These are phyloP conservation scores for Aspergillus melleus DNA, from an alignment of 2,329 filamentous ascomycete species.

Conservation along the genomic window DNA sequence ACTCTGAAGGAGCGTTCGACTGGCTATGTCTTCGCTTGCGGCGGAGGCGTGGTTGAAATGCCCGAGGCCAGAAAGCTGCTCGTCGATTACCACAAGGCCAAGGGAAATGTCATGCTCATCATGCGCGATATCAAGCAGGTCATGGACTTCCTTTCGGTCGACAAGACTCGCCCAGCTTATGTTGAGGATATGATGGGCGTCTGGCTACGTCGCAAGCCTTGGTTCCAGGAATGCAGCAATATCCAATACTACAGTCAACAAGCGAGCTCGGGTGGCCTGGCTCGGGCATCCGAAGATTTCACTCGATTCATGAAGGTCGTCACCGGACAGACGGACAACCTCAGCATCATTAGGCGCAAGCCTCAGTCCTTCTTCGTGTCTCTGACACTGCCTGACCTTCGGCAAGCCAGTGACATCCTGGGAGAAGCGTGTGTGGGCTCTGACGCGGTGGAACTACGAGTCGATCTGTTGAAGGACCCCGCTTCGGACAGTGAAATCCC, in stretches of 20 bases:
- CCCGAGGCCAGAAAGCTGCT: slow-evolving; percentile 76
- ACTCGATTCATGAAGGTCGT: slow-evolving; percentile 69
- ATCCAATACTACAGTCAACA: slow-evolving; percentile 86
- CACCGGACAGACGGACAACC: slow-evolving; percentile 57
- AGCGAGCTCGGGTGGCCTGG: slow-evolving; percentile 51
- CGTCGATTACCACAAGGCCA: slow-evolving; percentile 67
- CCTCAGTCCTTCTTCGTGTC: slow-evolving; percentile 88
- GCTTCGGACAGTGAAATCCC: slow-evolving; percentile 58
- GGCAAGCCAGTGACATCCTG: slow-evolving; percentile 63
- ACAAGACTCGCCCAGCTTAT: slow-evolving; percentile 90
- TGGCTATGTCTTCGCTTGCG: slow-evolving; percentile 86
- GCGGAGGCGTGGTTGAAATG: slow-evolving; percentile 88
- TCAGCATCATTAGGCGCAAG: slow-evolving; percentile 63
- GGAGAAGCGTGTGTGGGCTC: slow-evolving; percentile 76
- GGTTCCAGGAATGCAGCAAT: slow-evolving; percentile 92
- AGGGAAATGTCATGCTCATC: slow-evolving; percentile 83
- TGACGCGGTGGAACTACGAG: slow-evolving; percentile 91
- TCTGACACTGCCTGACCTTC: slow-evolving; percentile 76
- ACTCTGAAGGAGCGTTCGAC: slow-evolving; percentile 72
- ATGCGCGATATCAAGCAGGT: slow-evolving; percentile 85
- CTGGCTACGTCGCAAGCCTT: slow-evolving; percentile 83
- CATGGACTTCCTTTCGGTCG: slow-evolving; percentile 81
- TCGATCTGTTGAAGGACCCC: slow-evolving; percentile 80
- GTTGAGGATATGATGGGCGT: slow-evolving; percentile 89
- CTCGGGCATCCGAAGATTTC: slow-evolving; percentile 66